Evolutionary conservation across 805 yeast genomes (phyloP).

Genomic region (Wickerhamiella brachini): DNA sequence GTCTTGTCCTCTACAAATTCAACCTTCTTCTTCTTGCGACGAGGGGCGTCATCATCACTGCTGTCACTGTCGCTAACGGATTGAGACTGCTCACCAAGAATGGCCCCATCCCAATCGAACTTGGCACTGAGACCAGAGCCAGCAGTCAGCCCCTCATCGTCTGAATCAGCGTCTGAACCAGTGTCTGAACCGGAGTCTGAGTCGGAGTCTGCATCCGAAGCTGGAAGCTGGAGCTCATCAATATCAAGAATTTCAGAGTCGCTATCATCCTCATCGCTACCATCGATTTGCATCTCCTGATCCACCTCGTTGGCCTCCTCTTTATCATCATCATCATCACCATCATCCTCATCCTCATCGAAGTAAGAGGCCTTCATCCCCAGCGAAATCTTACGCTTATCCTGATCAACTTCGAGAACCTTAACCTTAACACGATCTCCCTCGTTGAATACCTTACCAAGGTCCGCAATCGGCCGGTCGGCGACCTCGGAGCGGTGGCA

Average conservation of each 20-base stretch:
- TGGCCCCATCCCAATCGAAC: conserved; percentile 92
- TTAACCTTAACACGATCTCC: conserved; percentile 88
- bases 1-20: conserved; percentile 61
- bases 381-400: conserved; percentile 63
- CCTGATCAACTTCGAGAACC: conserved; percentile 46
- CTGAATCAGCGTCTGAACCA: conserved; percentile 48
- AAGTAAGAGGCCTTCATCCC: conserved; percentile 95
- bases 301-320: conserved; percentile 16
- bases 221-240: conserved; percentile 15
- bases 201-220: too few species aligned
- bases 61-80: conserved; percentile 42
- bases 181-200: conserved; percentile 24
- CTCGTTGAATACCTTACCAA: conserved; percentile 56
- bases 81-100: conserved; percentile 35
- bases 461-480: conserved; percentile 39
- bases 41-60: conserved; percentile 18
- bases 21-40: conserved; percentile 30
- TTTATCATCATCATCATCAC: conserved; percentile 19
- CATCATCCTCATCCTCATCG: conserved; percentile 26
- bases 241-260: conserved; percentile 22
- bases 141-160: conserved; percentile 21
- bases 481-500: conserved; percentile 80
- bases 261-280: conserved; percentile 19
- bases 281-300: conserved; percentile 8
- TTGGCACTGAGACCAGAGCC: conserved; percentile 59